A percentile compares a stretch with the other conserved stretches of the same genome.
Conservation (phyloP, 2,329 filamentous ascomycete genomes). For the Mycogone perniciosa region DNA sequence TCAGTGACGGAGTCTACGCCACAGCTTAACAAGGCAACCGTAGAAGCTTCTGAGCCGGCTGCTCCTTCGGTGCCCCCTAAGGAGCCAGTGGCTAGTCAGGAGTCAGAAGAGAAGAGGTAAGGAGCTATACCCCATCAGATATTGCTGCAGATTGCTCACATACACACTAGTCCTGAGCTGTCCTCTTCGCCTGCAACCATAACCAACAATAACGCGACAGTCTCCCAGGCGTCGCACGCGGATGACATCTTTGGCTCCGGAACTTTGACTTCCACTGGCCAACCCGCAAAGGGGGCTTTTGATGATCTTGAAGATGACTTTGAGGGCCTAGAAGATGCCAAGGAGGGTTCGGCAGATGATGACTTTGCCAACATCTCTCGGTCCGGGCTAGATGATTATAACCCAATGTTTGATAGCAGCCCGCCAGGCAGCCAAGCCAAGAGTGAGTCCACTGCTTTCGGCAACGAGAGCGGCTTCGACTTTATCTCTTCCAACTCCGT, state of each 20-base stretch:
- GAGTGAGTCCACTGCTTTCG: slow-evolving; percentile 47
- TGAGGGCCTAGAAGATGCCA: slow-evolving; percentile 75
- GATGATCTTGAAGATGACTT: slow-evolving; percentile 77
- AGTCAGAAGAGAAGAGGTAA: slow-evolving; percentile 22
- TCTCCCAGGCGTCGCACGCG: slow-evolving; percentile 26
- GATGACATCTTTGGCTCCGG: slow-evolving; percentile 40
- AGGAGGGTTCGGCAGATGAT: slow-evolving; percentile 72
- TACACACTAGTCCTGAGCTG: slow-evolving; percentile 21
- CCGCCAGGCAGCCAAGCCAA: slow-evolving; percentile 49
- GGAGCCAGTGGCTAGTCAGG: slow-evolving; percentile 15
- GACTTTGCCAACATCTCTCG: slow-evolving; percentile 71
- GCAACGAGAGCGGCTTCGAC: slow-evolving; percentile 53
- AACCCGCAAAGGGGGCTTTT: slow-evolving; percentile 48
- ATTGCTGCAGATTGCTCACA: slow-evolving; percentile 8
- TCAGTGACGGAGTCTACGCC: slow-evolving; percentile 1
- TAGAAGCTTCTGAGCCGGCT: background rate
- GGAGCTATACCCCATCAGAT: too few relatives aligned
- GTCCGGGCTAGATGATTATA: slow-evolving; percentile 70
- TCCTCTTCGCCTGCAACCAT: slow-evolving; percentile 27
- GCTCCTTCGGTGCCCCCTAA: slow-evolving; percentile 20
- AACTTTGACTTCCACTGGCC: slow-evolving; percentile 21
- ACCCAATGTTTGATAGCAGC: slow-evolving; percentile 72
- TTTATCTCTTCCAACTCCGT: slow-evolving; percentile 40
- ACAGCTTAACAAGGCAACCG: background rate
- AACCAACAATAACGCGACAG: slow-evolving; percentile 17